Conservation (phyloP, 2,329 filamentous ascomycete species). For the Colletotrichum lupini region DNA sequence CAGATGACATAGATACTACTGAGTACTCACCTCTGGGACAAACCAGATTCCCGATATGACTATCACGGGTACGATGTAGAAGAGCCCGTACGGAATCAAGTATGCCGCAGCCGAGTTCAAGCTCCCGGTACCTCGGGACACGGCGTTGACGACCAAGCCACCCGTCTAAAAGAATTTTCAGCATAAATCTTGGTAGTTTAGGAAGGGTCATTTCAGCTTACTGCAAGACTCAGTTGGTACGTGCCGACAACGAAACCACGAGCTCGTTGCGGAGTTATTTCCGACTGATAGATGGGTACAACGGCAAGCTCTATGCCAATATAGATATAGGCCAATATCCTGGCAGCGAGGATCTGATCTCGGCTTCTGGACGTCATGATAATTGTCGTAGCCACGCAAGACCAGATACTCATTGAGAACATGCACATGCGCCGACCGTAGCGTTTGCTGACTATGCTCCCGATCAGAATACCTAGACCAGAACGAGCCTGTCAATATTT, state of each 20-base stretch:
- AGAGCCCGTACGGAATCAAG: constrained; percentile 47
- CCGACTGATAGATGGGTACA: constrained; percentile 49
- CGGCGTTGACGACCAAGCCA: constrained; percentile 38
- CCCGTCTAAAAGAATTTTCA: constrained; percentile 18
- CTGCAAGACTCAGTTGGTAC: constrained; percentile 45
- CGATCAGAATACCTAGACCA: constrained; percentile 36
- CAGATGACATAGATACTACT: no score
- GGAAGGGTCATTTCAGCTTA: constrained; percentile 30
- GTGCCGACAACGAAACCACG: constrained; percentile 48
- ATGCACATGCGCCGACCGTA: constrained; percentile 48
- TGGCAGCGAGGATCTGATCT: constrained; percentile 46
- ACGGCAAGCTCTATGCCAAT: constrained; percentile 52
- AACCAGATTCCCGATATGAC: constrained; percentile 42
- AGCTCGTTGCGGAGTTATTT: constrained; percentile 43
- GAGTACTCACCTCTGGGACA: constrained; percentile 40
- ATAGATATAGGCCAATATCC: constrained; percentile 51
- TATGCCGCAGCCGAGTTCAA: constrained; percentile 45
- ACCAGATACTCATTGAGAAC: constrained; percentile 50
- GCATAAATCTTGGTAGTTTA: background rate
- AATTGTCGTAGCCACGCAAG: constrained; percentile 45
- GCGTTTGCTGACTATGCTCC: constrained; percentile 42
- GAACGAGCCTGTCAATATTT: background rate
- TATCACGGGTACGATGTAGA: constrained; percentile 46
- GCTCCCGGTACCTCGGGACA: constrained; percentile 44
- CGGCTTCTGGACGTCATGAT: constrained; percentile 43